Percentiles rank a stretch among this genome's conserved stretches.
These are phyloP conservation scores for Margaritispora aquatica DNA, from an alignment of 495 filamentous ascomycete species.

Conservation along the genomic window DNA sequence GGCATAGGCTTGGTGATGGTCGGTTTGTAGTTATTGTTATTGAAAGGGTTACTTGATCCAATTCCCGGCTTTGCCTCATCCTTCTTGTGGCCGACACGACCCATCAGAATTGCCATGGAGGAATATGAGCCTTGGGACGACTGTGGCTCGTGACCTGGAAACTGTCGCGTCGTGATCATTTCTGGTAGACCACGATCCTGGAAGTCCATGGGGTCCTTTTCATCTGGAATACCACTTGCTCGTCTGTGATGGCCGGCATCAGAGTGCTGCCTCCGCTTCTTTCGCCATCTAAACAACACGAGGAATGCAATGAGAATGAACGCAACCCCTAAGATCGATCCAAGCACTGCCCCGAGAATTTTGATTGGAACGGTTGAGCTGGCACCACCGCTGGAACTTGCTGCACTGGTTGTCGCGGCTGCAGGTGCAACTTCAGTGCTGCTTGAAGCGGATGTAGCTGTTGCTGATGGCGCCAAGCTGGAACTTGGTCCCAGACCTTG, in stretches of 20 bases:
- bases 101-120: conserved; percentile 51
- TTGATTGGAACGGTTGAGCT: conserved; percentile 23
- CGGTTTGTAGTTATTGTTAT: conserved; percentile 44
- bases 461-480: conserved; percentile 34
- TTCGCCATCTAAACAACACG: conserved; percentile 57
- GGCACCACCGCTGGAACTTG: conserved; percentile 13
- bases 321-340: conserved; percentile 66
- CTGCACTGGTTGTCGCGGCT: conserved; percentile 26
- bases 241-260: conserved; percentile 43
- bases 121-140: conserved; percentile 44
- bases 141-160: conserved; percentile 39
- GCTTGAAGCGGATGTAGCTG: conserved; percentile 25
- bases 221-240: conserved; percentile 39
- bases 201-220: conserved; percentile 44
- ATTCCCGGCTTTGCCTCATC: conserved; percentile 35
- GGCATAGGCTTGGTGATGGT: conserved; percentile 48
- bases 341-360: conserved; percentile 75
- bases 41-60: conserved; percentile 42
- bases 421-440: conserved; percentile 31
- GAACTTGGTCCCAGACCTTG: conserved; percentile 32
- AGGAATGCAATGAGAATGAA: conserved; percentile 63
- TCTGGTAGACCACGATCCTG: conserved; percentile 44
- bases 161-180: conserved; percentile 29
- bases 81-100: conserved; percentile 36
- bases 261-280: conserved; percentile 34